Base-by-base conservation (phyloP, 2,329 filamentous ascomycete species). In the Emergomyces orientalis region DNA sequence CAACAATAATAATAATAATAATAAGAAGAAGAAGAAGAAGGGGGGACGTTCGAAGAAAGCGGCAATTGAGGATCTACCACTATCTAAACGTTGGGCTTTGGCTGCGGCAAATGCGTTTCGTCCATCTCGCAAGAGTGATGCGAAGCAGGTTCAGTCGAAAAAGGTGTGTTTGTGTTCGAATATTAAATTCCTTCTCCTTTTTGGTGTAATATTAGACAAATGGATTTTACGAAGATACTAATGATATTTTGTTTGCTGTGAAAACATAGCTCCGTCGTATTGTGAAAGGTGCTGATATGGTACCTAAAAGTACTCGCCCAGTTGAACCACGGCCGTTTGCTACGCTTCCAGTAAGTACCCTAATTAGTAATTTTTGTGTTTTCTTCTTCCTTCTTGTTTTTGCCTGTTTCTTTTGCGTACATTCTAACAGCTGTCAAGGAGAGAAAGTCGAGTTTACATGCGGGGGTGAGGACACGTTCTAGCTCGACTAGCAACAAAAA, bases 101-200 rank as follows among this genome's bases (percentile, higher is more conserved):
- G 62, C 61, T 60, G 64, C 64, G 41, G 62, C 59, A 41, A 67
- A 65, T 34, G 63, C 56, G 11, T 39, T 67, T 62, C 65, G 64
- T 27, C 45, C 57, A 27, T 64, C 61, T 8, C 30, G 49, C 32
- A 57, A 61, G 30, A 39, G 27, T 60, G 30, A 39, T 22, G 32
- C 49, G 9, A 52, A 39, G 30, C 25, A 27, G 6, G 1, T 9
- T 37, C 39, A 39, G 13, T 5, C 27, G 32, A 59, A n/a, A 45
- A 37, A 41, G 54, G 54, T 56, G 5, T 8, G 54, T 56, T 19
- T 25, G n/a, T 22, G 27, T 37, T 34, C n/a, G 17, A 55, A 8
- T 19, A 1, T 54, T 54, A 3, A 25, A 51, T 3, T 51, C 4
- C 19, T 27, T 9, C 27, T 54, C 8, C 27, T 19, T 54, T 54